A percentile compares a stretch with the other conserved stretches of the same genome.
phyloP scores from a whole-genome alignment of 495 filamentous ascomycete species.

The Lepidopterella palustris region DNA sequence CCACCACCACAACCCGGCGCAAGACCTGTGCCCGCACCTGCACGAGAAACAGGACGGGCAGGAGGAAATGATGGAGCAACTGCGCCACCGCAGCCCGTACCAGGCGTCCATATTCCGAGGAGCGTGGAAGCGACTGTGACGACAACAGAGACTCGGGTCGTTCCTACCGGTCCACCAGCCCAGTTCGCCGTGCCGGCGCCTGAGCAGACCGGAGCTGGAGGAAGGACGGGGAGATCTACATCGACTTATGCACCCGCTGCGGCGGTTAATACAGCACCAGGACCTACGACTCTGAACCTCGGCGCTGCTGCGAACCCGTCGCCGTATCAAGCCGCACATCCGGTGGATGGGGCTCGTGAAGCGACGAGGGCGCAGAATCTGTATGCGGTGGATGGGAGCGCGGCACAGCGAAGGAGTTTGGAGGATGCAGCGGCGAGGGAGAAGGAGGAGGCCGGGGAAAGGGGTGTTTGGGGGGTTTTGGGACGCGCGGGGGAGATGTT shows the following conservation, averaged over 20 bases:
- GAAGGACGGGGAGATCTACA: too few relatives aligned
- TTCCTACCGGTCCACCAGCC: slow-evolving; percentile 1
- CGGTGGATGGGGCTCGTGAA: slow-evolving; percentile 42
- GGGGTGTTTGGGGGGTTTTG: slow-evolving; percentile 33
- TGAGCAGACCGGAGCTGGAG: too few relatives aligned
- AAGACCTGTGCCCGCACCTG: slow-evolving; percentile 36
- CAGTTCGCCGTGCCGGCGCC: slow-evolving; percentile 25
- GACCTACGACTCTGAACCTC: not conserved
- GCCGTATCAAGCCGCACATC: not conserved
- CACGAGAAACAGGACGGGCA: slow-evolving; percentile 25
- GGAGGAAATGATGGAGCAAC: slow-evolving; percentile 24
- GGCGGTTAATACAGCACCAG: too few relatives aligned
- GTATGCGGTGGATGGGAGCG: slow-evolving; percentile 41
- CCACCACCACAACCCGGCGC: slow-evolving; percentile 56
- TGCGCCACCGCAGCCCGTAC: slow-evolving; percentile 52
- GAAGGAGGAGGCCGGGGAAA: slow-evolving; percentile 4
- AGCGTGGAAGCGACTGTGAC: not conserved
- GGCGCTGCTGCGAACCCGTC: not conserved
- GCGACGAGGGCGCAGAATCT: slow-evolving; percentile 53
- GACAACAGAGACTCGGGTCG: slow-evolving; percentile 23
- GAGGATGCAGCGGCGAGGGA: slow-evolving; percentile 66
- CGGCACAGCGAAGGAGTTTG: slow-evolving; percentile 46
- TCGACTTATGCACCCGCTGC: too few relatives aligned
- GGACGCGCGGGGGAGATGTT: not conserved
- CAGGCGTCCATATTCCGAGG: slow-evolving; percentile 13